Percentiles rank a stretch among this genome's conserved stretches.
phyloP scores from a whole-genome alignment of 805 yeast genomes.

The Monosporozyma siamensis region DNA sequence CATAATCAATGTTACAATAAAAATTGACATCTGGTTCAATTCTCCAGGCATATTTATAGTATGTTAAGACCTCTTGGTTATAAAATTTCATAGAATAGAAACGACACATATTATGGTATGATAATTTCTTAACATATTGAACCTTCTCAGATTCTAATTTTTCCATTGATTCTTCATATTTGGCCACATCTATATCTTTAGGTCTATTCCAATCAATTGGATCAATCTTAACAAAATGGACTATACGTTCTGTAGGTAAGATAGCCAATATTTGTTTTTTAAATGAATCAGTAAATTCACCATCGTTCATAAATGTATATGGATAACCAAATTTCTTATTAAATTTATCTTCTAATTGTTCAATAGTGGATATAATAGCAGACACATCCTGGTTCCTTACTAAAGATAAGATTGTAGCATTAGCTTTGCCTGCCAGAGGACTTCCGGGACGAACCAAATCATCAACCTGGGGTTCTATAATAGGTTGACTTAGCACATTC shows the following conservation, averaged over 20 bases:
- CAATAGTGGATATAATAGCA: constrained; percentile 43
- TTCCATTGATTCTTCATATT: constrained; percentile 35
- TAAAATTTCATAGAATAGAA: constrained; percentile 79
- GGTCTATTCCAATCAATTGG: constrained; percentile 55
- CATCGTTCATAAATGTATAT: constrained; percentile 70
- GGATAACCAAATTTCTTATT: constrained; percentile 69
- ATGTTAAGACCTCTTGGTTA: constrained; percentile 53
- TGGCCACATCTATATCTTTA: constrained; percentile 38
- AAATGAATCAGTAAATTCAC: constrained; percentile 51
- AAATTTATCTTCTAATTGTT: constrained; percentile 53
- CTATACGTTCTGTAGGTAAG: constrained; percentile 35
- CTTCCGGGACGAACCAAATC: constrained; percentile 27
- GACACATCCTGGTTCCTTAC: constrained; percentile 59
- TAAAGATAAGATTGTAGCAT: constrained; percentile 65
- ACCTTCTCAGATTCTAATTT: constrained; percentile 35
- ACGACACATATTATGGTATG: constrained; percentile 58
- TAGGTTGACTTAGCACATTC: constrained; percentile 29
- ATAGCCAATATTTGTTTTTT: constrained; percentile 34
- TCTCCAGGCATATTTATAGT: constrained; percentile 85
- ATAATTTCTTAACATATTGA: constrained; percentile 46
- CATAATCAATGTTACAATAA: constrained; percentile 70
- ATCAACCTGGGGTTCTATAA: constrained; percentile 41
- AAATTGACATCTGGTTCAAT: constrained; percentile 77
- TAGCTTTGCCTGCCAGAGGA: constrained; percentile 37
- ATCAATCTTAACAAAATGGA: constrained; percentile 39